A percentile compares a stretch with the other conserved stretches of the same genome.
phyloP scores from a whole-genome alignment of 106 monocot genomes.

The Acorus gramineus region DNA sequence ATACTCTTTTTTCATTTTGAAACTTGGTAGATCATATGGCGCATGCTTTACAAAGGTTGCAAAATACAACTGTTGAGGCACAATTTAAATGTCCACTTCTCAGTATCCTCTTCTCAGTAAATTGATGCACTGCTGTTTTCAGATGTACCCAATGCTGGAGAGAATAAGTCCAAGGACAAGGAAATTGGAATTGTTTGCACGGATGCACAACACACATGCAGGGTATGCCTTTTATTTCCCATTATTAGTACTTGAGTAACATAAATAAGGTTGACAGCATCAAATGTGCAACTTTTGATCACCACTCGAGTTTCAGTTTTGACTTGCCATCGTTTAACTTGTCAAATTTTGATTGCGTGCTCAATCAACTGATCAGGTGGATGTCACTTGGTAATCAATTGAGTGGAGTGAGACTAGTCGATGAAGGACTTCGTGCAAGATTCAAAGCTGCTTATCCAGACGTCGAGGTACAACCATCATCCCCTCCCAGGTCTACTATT shows the following conservation, averaged over 20 bases:
- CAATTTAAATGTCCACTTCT: background rate
- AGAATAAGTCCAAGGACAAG: slow-evolving; percentile 98
- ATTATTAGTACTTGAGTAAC: too few relatives aligned
- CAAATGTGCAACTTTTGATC: too few relatives aligned
- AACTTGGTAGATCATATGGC: too few relatives aligned
- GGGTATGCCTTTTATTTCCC: slow-evolving; percentile 35
- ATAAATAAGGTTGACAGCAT: too few relatives aligned
- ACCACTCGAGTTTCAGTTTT: too few relatives aligned
- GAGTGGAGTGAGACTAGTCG: slow-evolving; percentile 78
- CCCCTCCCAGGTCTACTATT: slow-evolving; percentile 54
- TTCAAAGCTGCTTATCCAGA: slow-evolving; percentile 97
- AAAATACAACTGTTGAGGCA: too few relatives aligned
- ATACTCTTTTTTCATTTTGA: too few relatives aligned
- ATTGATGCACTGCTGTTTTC: background rate
- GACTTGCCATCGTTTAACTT: too few relatives aligned
- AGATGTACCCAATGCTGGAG: slow-evolving; percentile 98
- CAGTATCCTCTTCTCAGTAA: background rate
- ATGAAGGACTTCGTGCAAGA: slow-evolving; percentile 88
- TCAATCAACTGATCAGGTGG: slow-evolving; percentile 47
- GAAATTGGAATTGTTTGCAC: slow-evolving; percentile 94
- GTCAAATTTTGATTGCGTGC: background rate
- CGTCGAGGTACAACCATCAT: slow-evolving; percentile 82
- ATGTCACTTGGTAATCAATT: slow-evolving; percentile 92
- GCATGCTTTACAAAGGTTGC: too few relatives aligned
- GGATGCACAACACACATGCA: slow-evolving; percentile 99